phyloP scores from a whole-genome alignment of 257 asterid genomes.

The Gardenia jasminoides region DNA sequence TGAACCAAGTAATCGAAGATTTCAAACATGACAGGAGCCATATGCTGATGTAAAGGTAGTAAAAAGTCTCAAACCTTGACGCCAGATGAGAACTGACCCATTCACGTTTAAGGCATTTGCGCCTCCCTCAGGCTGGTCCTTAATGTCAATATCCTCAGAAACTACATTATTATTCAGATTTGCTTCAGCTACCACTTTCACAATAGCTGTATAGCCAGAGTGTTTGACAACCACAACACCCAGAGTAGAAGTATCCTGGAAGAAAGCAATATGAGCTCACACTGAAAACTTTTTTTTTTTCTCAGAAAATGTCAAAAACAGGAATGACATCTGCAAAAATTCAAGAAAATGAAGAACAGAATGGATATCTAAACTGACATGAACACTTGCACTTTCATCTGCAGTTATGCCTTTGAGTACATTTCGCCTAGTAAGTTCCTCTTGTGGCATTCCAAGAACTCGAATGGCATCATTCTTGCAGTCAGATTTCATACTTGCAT shows the following conservation, averaged over 20 bases:
- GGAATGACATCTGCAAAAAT: neutral
- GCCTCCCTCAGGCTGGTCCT: constrained; percentile 81
- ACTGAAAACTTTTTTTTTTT: constrained; percentile 15
- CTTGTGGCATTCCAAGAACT: constrained; percentile 55
- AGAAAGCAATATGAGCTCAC: constrained; percentile 20
- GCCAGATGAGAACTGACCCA: constrained; percentile 39
- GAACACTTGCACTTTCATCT: constrained; percentile 74
- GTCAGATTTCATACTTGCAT: constrained; percentile 61
- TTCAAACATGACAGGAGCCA: neutral
- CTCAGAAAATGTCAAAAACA: neutral
- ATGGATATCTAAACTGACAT: constrained; percentile 45
- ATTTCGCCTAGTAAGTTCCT: constrained; percentile 58
- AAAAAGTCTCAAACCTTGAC: too few relatives aligned
- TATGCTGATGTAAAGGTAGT: too few relatives aligned
- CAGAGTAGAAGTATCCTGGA: constrained; percentile 67
- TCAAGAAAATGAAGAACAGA: neutral
- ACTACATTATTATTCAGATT: constrained; percentile 44
- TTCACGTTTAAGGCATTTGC: constrained; percentile 74
- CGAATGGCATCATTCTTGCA: constrained; percentile 57
- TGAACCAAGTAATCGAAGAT: neutral
- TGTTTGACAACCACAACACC: constrained; percentile 75
- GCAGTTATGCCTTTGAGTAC: constrained; percentile 84
- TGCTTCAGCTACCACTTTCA: constrained; percentile 58
- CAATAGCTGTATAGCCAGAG: constrained; percentile 62
- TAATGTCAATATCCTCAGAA: constrained; percentile 60